These are phyloP conservation scores for Silene coronaria DNA, from an alignment of 179 eudicot genomes.

Conservation along the genomic window DNA sequence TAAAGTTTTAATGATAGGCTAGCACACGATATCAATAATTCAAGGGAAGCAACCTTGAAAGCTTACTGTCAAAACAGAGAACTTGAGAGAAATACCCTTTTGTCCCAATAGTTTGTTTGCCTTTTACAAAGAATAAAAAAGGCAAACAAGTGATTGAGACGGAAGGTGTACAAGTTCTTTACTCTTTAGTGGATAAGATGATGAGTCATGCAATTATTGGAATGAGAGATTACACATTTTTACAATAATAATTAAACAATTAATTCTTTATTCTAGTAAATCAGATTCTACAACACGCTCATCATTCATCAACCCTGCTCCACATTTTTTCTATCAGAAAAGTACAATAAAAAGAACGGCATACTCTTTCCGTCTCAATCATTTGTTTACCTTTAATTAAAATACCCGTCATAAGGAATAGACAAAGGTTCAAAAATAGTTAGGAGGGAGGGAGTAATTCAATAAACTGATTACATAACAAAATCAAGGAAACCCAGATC, in stretches of 20 bases:
- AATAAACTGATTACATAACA: not conserved
- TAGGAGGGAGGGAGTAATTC: not conserved
- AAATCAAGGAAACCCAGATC: conserved; percentile 2
- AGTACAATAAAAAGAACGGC: no score
- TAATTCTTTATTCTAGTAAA: not conserved
- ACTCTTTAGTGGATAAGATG: not conserved
- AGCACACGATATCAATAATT: not conserved
- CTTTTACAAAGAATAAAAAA: no score
- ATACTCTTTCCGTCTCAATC: no score
- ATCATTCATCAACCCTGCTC: not conserved
- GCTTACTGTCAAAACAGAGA: not conserved
- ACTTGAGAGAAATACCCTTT: not conserved
- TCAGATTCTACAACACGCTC: not conserved
- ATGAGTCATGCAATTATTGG: not conserved
- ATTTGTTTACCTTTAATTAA: no score
- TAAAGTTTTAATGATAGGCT: not conserved
- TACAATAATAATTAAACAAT: not conserved
- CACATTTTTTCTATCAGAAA: not conserved
- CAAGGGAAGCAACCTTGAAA: not conserved
- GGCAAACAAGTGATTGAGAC: no score
- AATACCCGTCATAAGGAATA: no score
- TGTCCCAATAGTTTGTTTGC: no score
- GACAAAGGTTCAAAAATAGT: no score
- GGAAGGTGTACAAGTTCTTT: not conserved
- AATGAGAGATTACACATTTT: no score